phyloP scores from a whole-genome alignment of 2,329 filamentous ascomycete species.

The Talaromyces sp. region DNA sequence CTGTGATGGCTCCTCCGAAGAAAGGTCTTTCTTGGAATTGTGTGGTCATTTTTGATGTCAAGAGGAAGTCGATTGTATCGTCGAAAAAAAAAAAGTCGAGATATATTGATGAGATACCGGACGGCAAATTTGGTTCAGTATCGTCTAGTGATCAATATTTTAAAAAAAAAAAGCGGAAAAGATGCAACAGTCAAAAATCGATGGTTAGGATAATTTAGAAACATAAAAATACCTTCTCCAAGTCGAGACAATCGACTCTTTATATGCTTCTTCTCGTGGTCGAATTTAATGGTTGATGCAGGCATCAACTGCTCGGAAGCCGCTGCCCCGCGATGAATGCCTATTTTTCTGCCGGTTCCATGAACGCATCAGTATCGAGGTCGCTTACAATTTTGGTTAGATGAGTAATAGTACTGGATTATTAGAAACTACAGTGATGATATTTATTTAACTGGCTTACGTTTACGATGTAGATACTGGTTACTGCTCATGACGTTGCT shows the following conservation, averaged over 20 bases:
- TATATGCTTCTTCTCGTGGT: neutral
- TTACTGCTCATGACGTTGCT: neutral
- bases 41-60: slow-evolving; percentile 2
- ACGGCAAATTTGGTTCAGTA: neutral
- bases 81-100: neutral
- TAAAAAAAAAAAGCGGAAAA: neutral
- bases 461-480: too few species aligned
- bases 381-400: neutral
- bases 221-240: neutral
- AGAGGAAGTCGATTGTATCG: neutral
- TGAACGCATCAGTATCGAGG: neutral
- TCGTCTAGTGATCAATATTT: neutral
- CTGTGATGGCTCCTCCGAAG: slow-evolving; percentile 32
- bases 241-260: neutral
- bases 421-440: neutral
- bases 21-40: slow-evolving; percentile 21
- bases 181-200: too few species aligned
- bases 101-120: neutral
- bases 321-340: neutral
- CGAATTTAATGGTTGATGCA: neutral
- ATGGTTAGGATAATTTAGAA: too few species aligned
- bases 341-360: neutral
- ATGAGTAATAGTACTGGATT: neutral
- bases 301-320: neutral
- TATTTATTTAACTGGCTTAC: neutral